phyloP scores from a whole-genome alignment of 192 early-diverging fungal genomes.

The Linnemannia exigua region DNA sequence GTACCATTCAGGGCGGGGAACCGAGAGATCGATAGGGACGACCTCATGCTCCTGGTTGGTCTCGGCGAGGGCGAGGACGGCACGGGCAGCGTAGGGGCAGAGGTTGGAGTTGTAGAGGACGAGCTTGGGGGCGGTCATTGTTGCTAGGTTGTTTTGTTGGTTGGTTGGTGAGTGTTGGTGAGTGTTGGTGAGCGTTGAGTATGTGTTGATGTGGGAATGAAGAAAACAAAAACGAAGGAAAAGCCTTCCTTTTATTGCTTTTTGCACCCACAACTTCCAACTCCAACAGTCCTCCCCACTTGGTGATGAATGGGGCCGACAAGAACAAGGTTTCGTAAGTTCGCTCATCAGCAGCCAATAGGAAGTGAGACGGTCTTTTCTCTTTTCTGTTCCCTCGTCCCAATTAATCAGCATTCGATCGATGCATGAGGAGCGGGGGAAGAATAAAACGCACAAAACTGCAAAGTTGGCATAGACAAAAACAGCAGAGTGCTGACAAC shows the following conservation, averaged over 20 bases:
- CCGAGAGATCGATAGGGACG: conserved; percentile 74
- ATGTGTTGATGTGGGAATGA: not conserved
- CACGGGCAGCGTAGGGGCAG: conserved; percentile 83
- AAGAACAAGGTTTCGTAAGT: not conserved
- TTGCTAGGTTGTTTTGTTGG: not conserved
- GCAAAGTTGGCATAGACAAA: not conserved
- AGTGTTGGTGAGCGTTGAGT: not conserved
- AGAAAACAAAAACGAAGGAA: not conserved
- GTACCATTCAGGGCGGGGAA: conserved; percentile 75
- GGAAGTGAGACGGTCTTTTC: not conserved
- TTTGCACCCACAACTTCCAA: not conserved
- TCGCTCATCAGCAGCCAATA: conserved; percentile 14
- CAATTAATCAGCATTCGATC: conserved; percentile 14
- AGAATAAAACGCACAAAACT: not conserved
- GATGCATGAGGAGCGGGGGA: not conserved
- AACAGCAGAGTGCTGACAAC: not conserved
- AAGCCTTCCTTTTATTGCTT: not conserved
- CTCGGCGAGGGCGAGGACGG: conserved; percentile 72
- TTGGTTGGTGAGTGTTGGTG: not conserved
- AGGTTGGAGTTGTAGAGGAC: conserved; percentile 69
- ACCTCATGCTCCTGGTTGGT: conserved; percentile 64
- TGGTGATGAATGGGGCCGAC: not conserved
- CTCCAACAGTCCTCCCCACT: not conserved
- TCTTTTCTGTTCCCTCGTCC: too few relatives aligned
- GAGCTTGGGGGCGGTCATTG: conserved; percentile 55